Conservation (phyloP, 116 monocot species). For the Zostera marina region DNA sequence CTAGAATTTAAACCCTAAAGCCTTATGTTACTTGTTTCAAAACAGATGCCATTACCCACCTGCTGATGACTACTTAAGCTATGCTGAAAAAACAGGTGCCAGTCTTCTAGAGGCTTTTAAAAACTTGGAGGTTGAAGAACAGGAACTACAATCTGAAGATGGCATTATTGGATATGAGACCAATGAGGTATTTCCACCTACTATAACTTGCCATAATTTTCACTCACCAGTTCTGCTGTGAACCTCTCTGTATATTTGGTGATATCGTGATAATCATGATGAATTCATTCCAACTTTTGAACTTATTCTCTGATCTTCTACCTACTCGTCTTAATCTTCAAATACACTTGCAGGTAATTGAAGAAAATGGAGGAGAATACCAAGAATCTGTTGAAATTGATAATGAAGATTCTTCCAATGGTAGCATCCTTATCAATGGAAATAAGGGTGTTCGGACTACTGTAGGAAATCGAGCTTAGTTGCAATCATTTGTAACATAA, state of each 20-base stretch:
- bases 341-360: constrained; percentile 14
- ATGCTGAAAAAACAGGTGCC: constrained; percentile 15
- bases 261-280: too few species aligned
- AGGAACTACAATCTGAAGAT: constrained; percentile 23
- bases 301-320: neutral
- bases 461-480: constrained; percentile 15
- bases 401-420: constrained; percentile 45
- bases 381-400: constrained; percentile 37
- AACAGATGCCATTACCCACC: constrained; percentile 35
- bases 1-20: too few species aligned
- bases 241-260: too few species aligned
- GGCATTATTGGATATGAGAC: constrained; percentile 27
- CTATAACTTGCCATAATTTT: too few species aligned
- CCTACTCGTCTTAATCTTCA: neutral
- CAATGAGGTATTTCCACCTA: too few species aligned
- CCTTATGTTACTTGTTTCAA: neutral
- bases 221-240: too few species aligned
- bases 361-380: constrained; percentile 17
- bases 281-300: too few species aligned
- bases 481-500: too few species aligned
- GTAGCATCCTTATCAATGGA: constrained; percentile 35
- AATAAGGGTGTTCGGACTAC: constrained; percentile 58
- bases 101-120: constrained; percentile 54
- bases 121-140: constrained; percentile 43
- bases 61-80: constrained; percentile 28